Evolutionary conservation across 306 rosid species (phyloP).

Genomic region (Cyclanthera cordifolia): DNA sequence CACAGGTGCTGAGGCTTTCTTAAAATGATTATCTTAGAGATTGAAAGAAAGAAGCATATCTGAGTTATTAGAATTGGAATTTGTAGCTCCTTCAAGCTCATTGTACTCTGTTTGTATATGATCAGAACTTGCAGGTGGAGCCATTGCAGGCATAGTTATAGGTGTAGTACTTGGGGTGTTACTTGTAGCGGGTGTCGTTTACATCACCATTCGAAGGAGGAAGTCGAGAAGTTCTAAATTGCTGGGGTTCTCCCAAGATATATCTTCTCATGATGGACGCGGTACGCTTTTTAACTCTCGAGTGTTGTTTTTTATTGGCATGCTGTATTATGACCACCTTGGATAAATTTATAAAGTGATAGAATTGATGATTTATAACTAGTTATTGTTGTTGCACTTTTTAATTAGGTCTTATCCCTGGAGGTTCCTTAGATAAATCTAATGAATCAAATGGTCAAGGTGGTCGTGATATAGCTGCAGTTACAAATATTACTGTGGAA

Average conservation of each 20-base stretch:
- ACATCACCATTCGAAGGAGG: slow-evolving; percentile 36
- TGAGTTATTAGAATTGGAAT: slow-evolving; percentile 15
- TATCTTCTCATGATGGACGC: slow-evolving; percentile 32
- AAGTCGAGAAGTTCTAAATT: slow-evolving; percentile 19
- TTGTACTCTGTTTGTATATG: slow-evolving; percentile 23
- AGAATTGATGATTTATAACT: not conserved
- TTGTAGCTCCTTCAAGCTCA: slow-evolving; percentile 5
- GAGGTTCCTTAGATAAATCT: slow-evolving; percentile 29
- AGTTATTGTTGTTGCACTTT: not conserved
- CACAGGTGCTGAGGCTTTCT: slow-evolving; percentile 47
- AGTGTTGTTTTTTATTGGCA: not conserved
- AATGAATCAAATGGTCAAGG: slow-evolving; percentile 27
- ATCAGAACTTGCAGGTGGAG: slow-evolving; percentile 61
- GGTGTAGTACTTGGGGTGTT: slow-evolving; percentile 50
- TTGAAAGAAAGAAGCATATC: slow-evolving; percentile 18
- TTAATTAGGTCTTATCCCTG: slow-evolving; percentile 28
- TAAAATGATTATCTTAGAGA: slow-evolving; percentile 14
- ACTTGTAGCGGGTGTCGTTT: slow-evolving; percentile 37
- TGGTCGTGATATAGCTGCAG: slow-evolving; percentile 26
- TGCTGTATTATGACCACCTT: not conserved
- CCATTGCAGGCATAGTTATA: slow-evolving; percentile 54
- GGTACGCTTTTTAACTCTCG: slow-evolving; percentile 23
- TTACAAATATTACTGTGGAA: slow-evolving; percentile 41
- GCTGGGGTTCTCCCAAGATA: slow-evolving; percentile 29
- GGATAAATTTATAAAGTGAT: not conserved